Evolutionary conservation across 1,139 yeast genomes (phyloP).

Genomic region (Debaryomycetaceae sp.): DNA sequence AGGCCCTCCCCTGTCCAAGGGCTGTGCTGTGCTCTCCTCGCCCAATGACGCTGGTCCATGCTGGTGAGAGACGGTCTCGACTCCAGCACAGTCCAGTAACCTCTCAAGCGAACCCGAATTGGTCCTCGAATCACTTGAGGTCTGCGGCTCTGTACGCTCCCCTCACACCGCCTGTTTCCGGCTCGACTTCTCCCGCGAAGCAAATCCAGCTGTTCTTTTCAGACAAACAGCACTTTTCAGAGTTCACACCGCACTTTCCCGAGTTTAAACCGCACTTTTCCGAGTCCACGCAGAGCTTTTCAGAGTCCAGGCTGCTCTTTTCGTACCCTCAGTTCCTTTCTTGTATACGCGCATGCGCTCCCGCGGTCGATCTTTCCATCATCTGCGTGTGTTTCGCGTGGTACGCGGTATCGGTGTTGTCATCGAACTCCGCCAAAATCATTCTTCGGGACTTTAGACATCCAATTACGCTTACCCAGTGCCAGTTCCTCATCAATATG

Average conservation of each 20-base stretch:
- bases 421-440: slow-evolving; percentile 70
- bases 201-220: background rate
- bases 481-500: slow-evolving; percentile 69
- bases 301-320: no score
- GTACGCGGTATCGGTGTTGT: slow-evolving; percentile 75
- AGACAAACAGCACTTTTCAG: no score
- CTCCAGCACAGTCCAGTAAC: background rate
- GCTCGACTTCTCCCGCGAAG: background rate
- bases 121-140: slow-evolving; percentile 10
- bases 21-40: no score
- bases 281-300: no score
- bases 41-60: no score
- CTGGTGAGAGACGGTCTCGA: no score
- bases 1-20: no score
- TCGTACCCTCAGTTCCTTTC: no score
- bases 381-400: slow-evolving; percentile 51
- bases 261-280: no score
- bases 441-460: slow-evolving; percentile 59
- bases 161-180: slow-evolving; percentile 4
- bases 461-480: slow-evolving; percentile 78
- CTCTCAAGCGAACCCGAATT: slow-evolving; percentile 14
- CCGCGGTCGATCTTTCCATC: slow-evolving; percentile 21
- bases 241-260: no score
- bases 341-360: no score
- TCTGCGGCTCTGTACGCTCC: slow-evolving; percentile 11